These are phyloP conservation scores for Serendipita indica DNA, from an alignment of 768 basidiomycete species.

Conservation along the genomic window DNA sequence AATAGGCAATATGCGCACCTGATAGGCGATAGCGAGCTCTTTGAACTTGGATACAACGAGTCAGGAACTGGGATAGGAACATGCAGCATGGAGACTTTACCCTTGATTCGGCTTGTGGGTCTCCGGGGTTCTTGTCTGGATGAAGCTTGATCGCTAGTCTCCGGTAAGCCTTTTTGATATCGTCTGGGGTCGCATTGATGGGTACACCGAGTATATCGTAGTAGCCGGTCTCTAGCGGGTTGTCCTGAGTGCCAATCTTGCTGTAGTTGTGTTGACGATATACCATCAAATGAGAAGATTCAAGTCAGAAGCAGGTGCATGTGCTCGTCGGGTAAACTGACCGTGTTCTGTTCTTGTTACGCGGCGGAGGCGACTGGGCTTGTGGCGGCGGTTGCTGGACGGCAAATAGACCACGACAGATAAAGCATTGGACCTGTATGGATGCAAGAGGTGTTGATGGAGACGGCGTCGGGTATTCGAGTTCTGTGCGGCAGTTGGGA, in stretches of 20 bases:
- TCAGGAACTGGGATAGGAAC: not conserved
- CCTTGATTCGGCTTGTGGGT: constrained; percentile 62
- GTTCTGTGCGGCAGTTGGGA: constrained; percentile 33
- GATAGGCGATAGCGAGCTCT: constrained; percentile 65
- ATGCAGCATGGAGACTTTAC: constrained; percentile 16
- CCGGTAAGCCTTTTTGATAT: constrained; percentile 56
- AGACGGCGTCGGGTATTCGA: constrained; percentile 57
- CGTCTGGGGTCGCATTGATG: constrained; percentile 60
- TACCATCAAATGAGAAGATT: constrained; percentile 15
- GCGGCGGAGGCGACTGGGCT: too few species aligned
- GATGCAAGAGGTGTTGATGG: constrained; percentile 39
- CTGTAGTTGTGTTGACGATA: constrained; percentile 35
- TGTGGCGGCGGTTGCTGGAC: constrained; percentile 38
- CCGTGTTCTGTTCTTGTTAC: constrained; percentile 10
- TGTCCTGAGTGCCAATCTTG: constrained; percentile 79
- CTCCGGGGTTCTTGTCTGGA: constrained; percentile 84
- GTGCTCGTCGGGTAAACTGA: too few species aligned
- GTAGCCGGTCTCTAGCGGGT: constrained; percentile 79
- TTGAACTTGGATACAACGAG: constrained; percentile 39
- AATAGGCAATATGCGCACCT: constrained; percentile 12
- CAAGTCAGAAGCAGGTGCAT: constrained; percentile 9
- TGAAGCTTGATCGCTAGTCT: constrained; percentile 81
- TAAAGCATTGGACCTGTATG: constrained; percentile 57
- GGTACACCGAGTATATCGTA: constrained; percentile 74
- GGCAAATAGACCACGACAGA: constrained; percentile 42